These are phyloP conservation scores for Oryza rufipogon DNA, from an alignment of 176 grass and related monocot species.

Conservation along the genomic window DNA sequence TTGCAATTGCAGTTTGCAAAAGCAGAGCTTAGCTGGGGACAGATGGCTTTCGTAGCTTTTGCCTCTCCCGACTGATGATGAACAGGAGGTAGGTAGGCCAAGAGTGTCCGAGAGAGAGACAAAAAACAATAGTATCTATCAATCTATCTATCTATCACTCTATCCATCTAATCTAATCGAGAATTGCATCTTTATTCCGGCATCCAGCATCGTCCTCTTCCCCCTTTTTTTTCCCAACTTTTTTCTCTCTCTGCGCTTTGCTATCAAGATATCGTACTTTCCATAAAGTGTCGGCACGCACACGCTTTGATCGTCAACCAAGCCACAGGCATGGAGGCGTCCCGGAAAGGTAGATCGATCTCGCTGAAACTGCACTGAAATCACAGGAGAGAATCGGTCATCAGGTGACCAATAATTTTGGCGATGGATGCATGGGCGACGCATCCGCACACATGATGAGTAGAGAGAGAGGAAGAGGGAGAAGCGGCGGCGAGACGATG, in stretches of 20 bases:
- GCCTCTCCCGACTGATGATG: background rate
- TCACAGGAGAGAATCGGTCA: background rate
- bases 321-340: background rate
- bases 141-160: background rate
- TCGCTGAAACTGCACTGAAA: background rate
- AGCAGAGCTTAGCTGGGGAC: background rate
- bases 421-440: background rate
- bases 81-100: background rate
- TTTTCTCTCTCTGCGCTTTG: background rate
- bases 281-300: conserved; percentile 26
- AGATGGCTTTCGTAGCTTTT: background rate
- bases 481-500: background rate
- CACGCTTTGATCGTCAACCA: background rate
- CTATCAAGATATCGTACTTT: conserved; percentile 15
- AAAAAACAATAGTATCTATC: background rate
- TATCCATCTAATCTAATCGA: background rate
- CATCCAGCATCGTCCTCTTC: background rate
- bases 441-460: background rate
- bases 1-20: background rate
- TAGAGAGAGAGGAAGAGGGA: background rate
- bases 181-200: background rate
- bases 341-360: background rate
- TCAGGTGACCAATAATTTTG: conserved; percentile 23
- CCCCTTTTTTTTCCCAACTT: background rate
- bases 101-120: background rate